Evolutionary conservation across 805 yeast genomes (phyloP), one percentile per base, ranked within the genome.

Genomic region (Saccharomycopsis microspora): DNA sequence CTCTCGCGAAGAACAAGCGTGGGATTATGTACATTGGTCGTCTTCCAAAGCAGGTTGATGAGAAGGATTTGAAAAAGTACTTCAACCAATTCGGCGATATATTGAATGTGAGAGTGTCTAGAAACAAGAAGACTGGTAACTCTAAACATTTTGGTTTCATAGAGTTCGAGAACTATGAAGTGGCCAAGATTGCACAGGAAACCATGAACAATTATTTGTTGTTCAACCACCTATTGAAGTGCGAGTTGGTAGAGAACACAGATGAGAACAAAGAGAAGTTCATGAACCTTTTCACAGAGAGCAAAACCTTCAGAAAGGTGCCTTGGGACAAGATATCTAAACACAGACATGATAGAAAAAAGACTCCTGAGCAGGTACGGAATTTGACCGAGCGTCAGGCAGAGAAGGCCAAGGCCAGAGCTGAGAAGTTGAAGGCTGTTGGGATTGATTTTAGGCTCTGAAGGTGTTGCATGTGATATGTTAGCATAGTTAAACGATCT

Each of bases 121-220:
- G 97, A 61, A 90, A 85, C 69, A 88, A 84, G 64, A 83, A 82
- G 60, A 82, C 95, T 4, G 97, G 97, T 42, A 78, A 80, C 47
- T 80, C 95, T 10, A 89, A 87, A 67, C 97, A 88, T 63, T 90
- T 80, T 64, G 97, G 88, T 5, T 90, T 86, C 64, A 69, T 93
- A 42, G 96, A 93, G 65, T 93, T 90, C 60, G 75, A 73, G 39
- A 72, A 78, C 47, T 60, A 63, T 37, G 85, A 80, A 43, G 94
- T 84, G 48, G 97, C 97, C 41, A 74, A 78, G 56, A 72, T 88
- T 52, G 98, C 96, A 3, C 85, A 84, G 52, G 97, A 93, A 55
- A 81, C 97, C 42, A 93, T 93, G 98, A 82, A 93, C 66, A 93
- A 93, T 66, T 93, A 93, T 59, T 72, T 93, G 53, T 62, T 93